Base-by-base conservation (phyloP, 148 eudicot genomes). In the Chenopodium formosanum region DNA sequence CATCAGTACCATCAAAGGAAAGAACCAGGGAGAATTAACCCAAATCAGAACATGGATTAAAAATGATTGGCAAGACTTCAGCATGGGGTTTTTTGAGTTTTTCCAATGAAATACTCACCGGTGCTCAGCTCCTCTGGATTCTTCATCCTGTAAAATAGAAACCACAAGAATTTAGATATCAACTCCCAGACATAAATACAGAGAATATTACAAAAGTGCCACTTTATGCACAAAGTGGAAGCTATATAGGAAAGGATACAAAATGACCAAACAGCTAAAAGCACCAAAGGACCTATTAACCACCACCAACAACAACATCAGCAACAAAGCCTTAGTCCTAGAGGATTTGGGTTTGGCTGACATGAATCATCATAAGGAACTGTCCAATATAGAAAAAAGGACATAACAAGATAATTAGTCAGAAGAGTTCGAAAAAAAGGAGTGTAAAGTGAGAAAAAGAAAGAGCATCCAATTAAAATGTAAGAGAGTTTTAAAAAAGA, bases 91-190 rank as follows among this genome's bases (percentile, higher is more conserved):
- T 56, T 22, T 62, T 1, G 17, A 16, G 6, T 56, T 56, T 22
- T 62, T 1, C 25, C 50, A 75, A 78, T 27, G 48, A 82, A 71
- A 70, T 70, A 78, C 93, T 93, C 85, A 95, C 97, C 93, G 52
- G 63, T 86, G 79, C 5, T 91, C 94, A 84, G 75, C 80, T 82
- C 82, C 91, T 76, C 89, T 87, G 23, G 90, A 86, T 83, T 88
- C 87, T 27, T 79, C 84, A 31, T 70, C 97, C 99, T 95, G 91
- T 37, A 37, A 83, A 86, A 84, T 16, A 72, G 44, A 76, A 75
- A 53, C 19, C 53, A 76, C 9, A 64, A 65, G 74, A 73, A 2
- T 29, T 34, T 68, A 63, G 56, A 83, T 63, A 44, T 31, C 11
- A 77, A 63, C 48, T 69, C 50, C 44, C 40, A 70, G 52, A 60